Evolutionary conservation across 2,329 filamentous ascomycete species (phyloP).

Genomic region (Dryadomyces sulphureus): DNA sequence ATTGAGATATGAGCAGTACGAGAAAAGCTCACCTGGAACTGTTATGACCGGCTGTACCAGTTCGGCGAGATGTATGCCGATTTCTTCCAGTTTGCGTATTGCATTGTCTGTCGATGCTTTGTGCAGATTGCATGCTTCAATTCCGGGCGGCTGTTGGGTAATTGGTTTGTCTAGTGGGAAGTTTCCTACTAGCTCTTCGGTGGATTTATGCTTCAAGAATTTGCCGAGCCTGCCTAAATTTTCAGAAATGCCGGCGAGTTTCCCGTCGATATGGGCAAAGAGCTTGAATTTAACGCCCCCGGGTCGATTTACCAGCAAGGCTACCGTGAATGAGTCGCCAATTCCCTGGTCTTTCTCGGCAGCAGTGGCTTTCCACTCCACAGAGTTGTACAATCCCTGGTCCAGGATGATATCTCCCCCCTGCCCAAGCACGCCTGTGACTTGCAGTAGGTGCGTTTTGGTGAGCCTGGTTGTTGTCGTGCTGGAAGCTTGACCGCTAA

Average conservation of each 20-base stretch:
- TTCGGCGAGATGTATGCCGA: not conserved
- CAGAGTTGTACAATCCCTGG: not conserved
- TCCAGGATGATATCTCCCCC: too few relatives aligned
- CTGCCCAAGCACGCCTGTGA: not conserved
- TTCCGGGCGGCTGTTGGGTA: not conserved
- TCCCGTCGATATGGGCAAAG: not conserved
- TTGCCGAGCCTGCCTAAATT: too few relatives aligned
- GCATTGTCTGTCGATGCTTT: not conserved
- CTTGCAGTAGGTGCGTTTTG: not conserved
- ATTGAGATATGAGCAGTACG: not conserved
- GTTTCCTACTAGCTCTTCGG: not conserved
- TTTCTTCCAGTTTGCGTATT: not conserved
- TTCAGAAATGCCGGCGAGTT: not conserved
- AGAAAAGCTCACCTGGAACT: not conserved
- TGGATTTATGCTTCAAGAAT: not conserved
- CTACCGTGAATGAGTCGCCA: not conserved
- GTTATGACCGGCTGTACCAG: not conserved
- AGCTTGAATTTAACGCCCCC: not conserved
- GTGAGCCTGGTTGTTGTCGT: not conserved
- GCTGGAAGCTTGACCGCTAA: not conserved
- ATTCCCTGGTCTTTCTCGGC: not conserved
- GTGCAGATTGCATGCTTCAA: not conserved
- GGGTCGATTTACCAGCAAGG: not conserved
- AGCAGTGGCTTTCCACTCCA: not conserved
- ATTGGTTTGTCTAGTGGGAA: not conserved